Evolutionary conservation across 176 grass and related monocot genomes (phyloP), one percentile per base, ranked within the genome.

Genomic region (Musa troglodytarum): DNA sequence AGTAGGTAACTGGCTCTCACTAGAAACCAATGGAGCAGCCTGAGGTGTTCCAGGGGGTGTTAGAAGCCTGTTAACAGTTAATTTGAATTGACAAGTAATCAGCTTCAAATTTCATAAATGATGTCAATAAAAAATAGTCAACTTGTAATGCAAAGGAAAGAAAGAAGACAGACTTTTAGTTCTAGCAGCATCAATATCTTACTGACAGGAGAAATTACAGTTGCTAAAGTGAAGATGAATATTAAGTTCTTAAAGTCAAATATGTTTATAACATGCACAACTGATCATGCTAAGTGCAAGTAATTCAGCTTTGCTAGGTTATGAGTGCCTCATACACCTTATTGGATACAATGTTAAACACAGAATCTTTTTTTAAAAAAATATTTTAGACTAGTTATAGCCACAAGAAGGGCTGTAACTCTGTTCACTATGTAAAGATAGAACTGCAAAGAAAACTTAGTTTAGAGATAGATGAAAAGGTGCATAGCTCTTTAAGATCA

Each of bases 11-110:
- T 80, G 83, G 73, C 78, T 89, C 61, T 99, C 86, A 67, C 73
- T 74, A 86, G 68, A 55, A 72, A 83, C 86, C 77, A 61, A 52
- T 54, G 77, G 69, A 82, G 85, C 53, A 82, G 71, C 74, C 76
- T 82, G 88, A 21, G 96, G 91, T 72, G 96, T 92, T 53, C 86
- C 88, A 11, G 96, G 96, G 19, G 91, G 91, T 13, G 96, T 95
- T 63, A 95, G 81, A 86, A 95, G 96, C 96, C 96, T 99, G 96
- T 76, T 11, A 13, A 78, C 10, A 52, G 21, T 23, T 14, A 73
- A 73, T 53, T 52, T 53, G 34, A 77, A 58, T 19, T 21, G 19
- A 65, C 17, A 64, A 10, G 50, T 70, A 17, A 61, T 61, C 7
- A 61, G 57, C 17, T 61, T 19, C 14, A 61, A 61, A 61, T 21